A percentile compares a stretch with the other conserved stretches of the same genome.
Conservation (phyloP, 805 yeast species). For the Myxozyma melibiosi region DNA sequence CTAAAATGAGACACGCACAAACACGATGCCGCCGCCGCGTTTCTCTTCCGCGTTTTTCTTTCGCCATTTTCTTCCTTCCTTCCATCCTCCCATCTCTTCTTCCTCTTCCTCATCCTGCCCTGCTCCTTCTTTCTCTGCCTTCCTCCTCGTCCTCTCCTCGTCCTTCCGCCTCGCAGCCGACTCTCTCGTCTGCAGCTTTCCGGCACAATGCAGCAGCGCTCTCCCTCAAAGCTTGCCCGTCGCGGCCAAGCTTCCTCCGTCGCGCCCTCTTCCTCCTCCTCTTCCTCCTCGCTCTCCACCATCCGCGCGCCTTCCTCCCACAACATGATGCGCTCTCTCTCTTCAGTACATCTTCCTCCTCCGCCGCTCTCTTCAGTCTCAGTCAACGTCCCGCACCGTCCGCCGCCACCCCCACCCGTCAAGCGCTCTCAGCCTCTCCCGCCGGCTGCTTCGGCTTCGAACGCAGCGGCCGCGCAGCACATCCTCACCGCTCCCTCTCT, state of each 20-base stretch:
- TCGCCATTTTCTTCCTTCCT: not conserved
- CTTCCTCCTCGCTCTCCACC: constrained; percentile 13
- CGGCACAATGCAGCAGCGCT: constrained; percentile 14
- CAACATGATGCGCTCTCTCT: constrained; percentile 32
- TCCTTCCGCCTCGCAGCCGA: not conserved
- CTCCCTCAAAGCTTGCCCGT: constrained; percentile 30
- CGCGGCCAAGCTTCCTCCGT: not conserved
- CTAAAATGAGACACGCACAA: not conserved
- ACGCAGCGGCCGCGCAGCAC: constrained; percentile 28
- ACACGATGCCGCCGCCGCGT: constrained; percentile 7
- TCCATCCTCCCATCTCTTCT: not conserved
- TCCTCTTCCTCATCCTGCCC: not conserved
- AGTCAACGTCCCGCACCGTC: constrained; percentile 19
- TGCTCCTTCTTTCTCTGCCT: not conserved
- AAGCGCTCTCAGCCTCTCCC: constrained; percentile 10
- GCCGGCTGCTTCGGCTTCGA: not conserved
- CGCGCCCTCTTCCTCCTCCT: constrained; percentile 6
- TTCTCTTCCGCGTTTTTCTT: not conserved
- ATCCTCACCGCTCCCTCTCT: constrained; percentile 19
- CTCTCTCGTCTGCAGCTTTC: not conserved
- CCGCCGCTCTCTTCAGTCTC: constrained; percentile 30
- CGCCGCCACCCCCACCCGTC: constrained; percentile 8
- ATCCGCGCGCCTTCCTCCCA: constrained; percentile 20
- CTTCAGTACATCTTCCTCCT: constrained; percentile 34
- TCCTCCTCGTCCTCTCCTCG: not conserved